Evolutionary conservation across 768 basidiomycete species (phyloP).

Genomic region (Pisolithus tinctorius): DNA sequence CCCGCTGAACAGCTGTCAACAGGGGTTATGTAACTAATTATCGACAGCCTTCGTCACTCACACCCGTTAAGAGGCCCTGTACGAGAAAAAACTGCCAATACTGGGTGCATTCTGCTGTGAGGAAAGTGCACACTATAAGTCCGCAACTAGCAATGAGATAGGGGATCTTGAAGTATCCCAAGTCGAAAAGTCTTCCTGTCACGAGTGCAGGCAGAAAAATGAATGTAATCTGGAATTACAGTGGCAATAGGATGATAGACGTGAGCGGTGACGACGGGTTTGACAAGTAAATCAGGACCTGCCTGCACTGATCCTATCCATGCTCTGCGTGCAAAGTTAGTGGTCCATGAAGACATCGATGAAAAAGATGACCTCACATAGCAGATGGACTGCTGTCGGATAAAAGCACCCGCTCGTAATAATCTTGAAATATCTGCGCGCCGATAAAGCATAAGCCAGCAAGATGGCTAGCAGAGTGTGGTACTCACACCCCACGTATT

Average conservation of each 20-base stretch:
- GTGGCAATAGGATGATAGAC: neutral
- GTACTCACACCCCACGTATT: too few species aligned
- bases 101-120: slow-evolving; percentile 61
- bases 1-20: slow-evolving; percentile 36
- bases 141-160: slow-evolving; percentile 41
- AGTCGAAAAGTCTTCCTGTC: slow-evolving; percentile 64
- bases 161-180: slow-evolving; percentile 56
- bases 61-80: slow-evolving; percentile 48
- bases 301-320: slow-evolving; percentile 81
- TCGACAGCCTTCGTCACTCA: slow-evolving; percentile 42
- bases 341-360: neutral
- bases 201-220: slow-evolving; percentile 57
- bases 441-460: too few species aligned
- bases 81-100: slow-evolving; percentile 79
- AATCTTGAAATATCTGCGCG: slow-evolving; percentile 61
- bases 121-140: slow-evolving; percentile 50
- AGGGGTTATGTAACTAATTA: neutral
- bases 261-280: neutral
- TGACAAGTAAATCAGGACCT: neutral
- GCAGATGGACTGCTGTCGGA: slow-evolving; percentile 45
- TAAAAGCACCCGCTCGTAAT: slow-evolving; percentile 56
- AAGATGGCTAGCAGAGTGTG: too few species aligned
- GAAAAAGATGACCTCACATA: slow-evolving; percentile 39
- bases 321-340: slow-evolving; percentile 35
- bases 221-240: slow-evolving; percentile 46